Evolutionary conservation across 2,329 filamentous ascomycete species (phyloP).

Genomic region (Ilyonectria robusta): DNA sequence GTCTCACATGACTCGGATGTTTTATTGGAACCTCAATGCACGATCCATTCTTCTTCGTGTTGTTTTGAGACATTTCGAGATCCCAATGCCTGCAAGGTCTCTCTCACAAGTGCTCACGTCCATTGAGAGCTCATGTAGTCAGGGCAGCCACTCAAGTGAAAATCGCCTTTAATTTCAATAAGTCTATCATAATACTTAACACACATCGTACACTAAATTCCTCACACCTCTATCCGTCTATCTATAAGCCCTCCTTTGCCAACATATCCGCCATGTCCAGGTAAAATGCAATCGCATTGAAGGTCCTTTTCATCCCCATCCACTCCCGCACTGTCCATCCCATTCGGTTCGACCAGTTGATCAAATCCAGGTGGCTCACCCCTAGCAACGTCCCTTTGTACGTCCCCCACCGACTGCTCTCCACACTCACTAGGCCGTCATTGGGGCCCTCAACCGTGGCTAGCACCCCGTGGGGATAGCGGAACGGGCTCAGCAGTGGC

Average conservation of each 20-base stretch:
- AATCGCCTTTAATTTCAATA: too few species aligned
- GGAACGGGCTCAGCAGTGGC: constrained; percentile 76
- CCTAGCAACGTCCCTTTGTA: constrained; percentile 75
- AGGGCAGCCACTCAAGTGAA: background rate
- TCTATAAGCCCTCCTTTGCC: constrained; percentile 72
- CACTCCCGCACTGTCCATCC: constrained; percentile 67
- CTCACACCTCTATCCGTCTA: background rate
- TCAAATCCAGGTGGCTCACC: constrained; percentile 75
- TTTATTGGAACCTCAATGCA: background rate
- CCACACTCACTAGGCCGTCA: constrained; percentile 77
- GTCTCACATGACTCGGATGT: background rate
- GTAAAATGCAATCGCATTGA: constrained; percentile 79
- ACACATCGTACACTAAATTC: background rate
- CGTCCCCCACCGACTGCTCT: constrained; percentile 72
- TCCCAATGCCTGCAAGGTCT: background rate
- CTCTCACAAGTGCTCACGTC: background rate
- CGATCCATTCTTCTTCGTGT: background rate
- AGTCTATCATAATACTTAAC: background rate
- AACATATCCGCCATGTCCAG: constrained; percentile 79
- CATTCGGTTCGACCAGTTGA: constrained; percentile 77
- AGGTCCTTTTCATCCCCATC: constrained; percentile 69
- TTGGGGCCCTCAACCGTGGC: constrained; percentile 69
- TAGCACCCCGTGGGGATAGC: constrained; percentile 66
- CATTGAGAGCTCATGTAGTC: background rate
- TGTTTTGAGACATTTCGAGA: background rate